Base-by-base conservation (phyloP, 345 rosid genomes). In the Alliaria petiolata region DNA sequence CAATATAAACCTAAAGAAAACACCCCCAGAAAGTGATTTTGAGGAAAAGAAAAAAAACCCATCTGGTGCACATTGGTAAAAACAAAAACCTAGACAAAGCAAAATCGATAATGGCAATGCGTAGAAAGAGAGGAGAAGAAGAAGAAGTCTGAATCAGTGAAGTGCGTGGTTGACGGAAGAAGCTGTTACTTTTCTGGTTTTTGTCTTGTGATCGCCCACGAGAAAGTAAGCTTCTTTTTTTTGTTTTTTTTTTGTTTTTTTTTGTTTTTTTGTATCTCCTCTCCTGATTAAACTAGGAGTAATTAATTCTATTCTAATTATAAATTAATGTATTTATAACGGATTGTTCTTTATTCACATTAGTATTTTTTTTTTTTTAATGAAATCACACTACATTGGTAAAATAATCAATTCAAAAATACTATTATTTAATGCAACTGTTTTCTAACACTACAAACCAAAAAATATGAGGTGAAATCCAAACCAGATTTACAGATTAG, bases 161-260 rank as follows among this genome's bases (percentile, higher is more conserved):
- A 43, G 57, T 54, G 76, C 55, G 69, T 22, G 2, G 43, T 71
- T 71, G 70, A 53, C 47, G 64, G 57, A 54, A 50, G 44, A 72
- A 54, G 65, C 65, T 72, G 65, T 72, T 72, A 55, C 56, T 35
- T 70, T 57, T 58, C 33, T 47, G 51, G 43, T 35, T 50, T 43
- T 60, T n/a, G 52, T 53, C 76, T 3, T 72, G 71, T 72, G 77
- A 72, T 72, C 71, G 2, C 42, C 58, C 77, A 72, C 71, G 65
- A 72, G 70, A 45, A 72, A 65, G 67, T 70, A 3, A 5, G 15
- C 44, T 54, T n/a, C n/a, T n/a, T n/a, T n/a, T n/a, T n/a, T n/a
- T n/a, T n/a, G n/a, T n/a, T n/a, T n/a, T n/a, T n/a, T n/a, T n/a
- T n/a, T n/a, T n/a, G n/a, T n/a, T n/a, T 20, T n/a, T 36, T 15